A percentile compares a stretch with the other conserved stretches of the same genome.
Conservation (phyloP, 768 basidiomycete genomes). For the Amanita jacksonii region DNA sequence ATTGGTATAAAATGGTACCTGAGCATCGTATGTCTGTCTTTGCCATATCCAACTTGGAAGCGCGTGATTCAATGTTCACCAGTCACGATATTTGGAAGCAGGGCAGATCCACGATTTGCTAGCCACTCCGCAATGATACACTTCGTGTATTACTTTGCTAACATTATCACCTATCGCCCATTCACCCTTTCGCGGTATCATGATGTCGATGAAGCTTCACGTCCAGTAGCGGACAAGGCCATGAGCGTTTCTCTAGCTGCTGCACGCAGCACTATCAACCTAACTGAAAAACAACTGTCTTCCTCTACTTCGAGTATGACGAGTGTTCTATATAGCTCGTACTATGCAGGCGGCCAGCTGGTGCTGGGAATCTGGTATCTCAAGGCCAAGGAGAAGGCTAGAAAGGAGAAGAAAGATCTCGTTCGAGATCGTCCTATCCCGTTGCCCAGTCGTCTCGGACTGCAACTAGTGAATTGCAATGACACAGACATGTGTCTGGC, state of each 20-base stretch:
- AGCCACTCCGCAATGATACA: slow-evolving; percentile 50
- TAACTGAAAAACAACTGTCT: slow-evolving; percentile 42
- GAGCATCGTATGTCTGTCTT: slow-evolving; percentile 41
- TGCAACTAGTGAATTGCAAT: slow-evolving; percentile 7
- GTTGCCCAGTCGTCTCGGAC: background rate
- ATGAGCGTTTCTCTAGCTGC: slow-evolving; percentile 52
- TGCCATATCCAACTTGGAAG: background rate
- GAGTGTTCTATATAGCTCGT: slow-evolving; percentile 33
- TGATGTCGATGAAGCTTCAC: background rate
- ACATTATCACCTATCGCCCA: slow-evolving; percentile 63
- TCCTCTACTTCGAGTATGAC: slow-evolving; percentile 35
- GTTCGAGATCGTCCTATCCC: background rate
- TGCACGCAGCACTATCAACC: slow-evolving; percentile 48
- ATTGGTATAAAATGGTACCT: slow-evolving; percentile 65
- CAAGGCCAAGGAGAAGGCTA: slow-evolving; percentile 33
- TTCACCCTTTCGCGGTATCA: slow-evolving; percentile 46
- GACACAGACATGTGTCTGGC: too few relatives aligned
- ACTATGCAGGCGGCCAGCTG: slow-evolving; percentile 42
- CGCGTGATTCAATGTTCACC: slow-evolving; percentile 6
- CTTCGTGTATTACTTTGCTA: slow-evolving; percentile 47
- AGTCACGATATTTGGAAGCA: slow-evolving; percentile 55
- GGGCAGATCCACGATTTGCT: slow-evolving; percentile 37
- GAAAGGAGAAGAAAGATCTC: background rate
- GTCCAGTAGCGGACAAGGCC: slow-evolving; percentile 18
- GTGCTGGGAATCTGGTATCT: slow-evolving; percentile 52